These are phyloP conservation scores for Hypericum perforatum DNA, from an alignment of 345 rosid species.

Conservation along the genomic window DNA sequence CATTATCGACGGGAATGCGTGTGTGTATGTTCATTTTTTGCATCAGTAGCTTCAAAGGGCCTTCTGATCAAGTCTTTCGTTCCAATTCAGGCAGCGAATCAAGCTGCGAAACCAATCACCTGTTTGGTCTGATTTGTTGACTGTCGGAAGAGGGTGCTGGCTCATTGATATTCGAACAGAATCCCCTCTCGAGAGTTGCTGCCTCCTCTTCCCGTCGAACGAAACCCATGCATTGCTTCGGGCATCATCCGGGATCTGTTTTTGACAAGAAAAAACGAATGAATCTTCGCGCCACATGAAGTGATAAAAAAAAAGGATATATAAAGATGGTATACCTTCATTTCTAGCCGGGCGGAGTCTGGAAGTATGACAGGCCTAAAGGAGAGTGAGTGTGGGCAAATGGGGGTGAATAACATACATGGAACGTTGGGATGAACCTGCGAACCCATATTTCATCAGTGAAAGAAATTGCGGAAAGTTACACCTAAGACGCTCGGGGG, in stretches of 20 bases:
- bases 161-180: constrained; percentile 85
- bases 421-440: constrained; percentile 99
- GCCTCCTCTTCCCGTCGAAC: constrained; percentile 95
- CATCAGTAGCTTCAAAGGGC: constrained; percentile 37
- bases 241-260: constrained; percentile 84
- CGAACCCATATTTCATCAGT: constrained; percentile 10
- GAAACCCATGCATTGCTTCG: constrained; percentile 99
- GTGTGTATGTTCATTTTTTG: constrained; percentile 4
- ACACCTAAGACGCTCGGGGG: no score
- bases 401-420: constrained; percentile 95
- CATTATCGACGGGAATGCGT: constrained; percentile 7
- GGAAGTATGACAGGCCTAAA: constrained; percentile 98
- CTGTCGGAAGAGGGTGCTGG: constrained; percentile 91
- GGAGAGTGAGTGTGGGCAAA: constrained; percentile 95
- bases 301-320: constrained; percentile 1
- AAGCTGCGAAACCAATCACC: constrained; percentile 96
- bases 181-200: constrained; percentile 93
- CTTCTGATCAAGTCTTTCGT: constrained; percentile 87
- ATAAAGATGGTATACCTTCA: constrained; percentile 43
- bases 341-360: constrained; percentile 86
- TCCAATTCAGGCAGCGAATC: constrained; percentile 96
- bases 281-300: neutral
- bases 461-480: neutral
- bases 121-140: constrained; percentile 88
- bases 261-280: neutral